Base-by-base conservation (phyloP, 148 eudicot genomes). In the Chenopodium suecicum region DNA sequence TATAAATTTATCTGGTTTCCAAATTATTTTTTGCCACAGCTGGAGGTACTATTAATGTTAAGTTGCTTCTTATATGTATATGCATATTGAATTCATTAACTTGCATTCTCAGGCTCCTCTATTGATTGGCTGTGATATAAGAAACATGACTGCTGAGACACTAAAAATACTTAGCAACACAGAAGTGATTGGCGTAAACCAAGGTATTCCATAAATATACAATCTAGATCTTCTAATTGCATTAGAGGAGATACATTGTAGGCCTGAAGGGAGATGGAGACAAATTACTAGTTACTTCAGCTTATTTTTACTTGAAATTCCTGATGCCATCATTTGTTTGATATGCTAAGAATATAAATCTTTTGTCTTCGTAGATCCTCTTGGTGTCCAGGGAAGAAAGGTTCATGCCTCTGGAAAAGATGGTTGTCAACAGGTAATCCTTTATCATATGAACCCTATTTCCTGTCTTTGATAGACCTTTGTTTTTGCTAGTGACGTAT, bases 331-430 rank as follows among this genome's bases (percentile, higher is more conserved):
- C 31, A 56, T 14, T 56, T 56, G 4, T 56, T 56, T 3, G 17
- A 56, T 17, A 17, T 3, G 62, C 70, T 34, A 50, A 74, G 50
- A 37, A 41, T 29, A 37, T 71, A 2, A 46, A 67, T 72, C 31
- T 41, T 56, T 64, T 50, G 63, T 41, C 17, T 58, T 76, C 70
- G 60, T 87, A 96, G 99, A 96, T 84, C 81, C 89, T 76, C 98
- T 94, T 63, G 99, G 98, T 60, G 88, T 96, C 83, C 99, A 96
- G 88, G 99, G 99, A 81, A 90, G 99, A 85, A 96, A 91, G 89
- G 90, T 94, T 69, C 79, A 89, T 68, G 87, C 83, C 41, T 81
- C 90, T 8, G 99, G 95, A 63, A 77, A 72, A 29, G 83, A 91
- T 76, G 90, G 83, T 77, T 96, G 99, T 86, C 90, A 44, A 54